Conservation (phyloP, 352 stramenopile genomes). For the Peronosclerospora sorghi region DNA sequence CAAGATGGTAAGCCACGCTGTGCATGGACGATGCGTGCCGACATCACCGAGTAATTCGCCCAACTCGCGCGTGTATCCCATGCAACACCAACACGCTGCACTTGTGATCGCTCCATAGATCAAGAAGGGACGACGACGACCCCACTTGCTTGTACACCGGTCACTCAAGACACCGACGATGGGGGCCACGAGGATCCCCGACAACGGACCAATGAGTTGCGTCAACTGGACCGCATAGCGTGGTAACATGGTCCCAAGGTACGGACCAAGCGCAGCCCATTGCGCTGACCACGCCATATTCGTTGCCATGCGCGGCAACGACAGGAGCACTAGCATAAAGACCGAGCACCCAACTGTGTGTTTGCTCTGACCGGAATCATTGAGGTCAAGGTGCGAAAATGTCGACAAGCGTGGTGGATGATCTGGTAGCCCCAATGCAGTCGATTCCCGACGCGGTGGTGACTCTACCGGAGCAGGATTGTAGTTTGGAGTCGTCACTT, state of each 20-base stretch:
- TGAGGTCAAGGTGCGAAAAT: constrained; percentile 23
- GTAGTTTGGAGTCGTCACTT: constrained; percentile 36
- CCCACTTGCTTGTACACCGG: constrained; percentile 34
- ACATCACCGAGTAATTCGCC: constrained; percentile 49
- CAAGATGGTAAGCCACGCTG: constrained; percentile 43
- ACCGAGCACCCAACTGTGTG: constrained; percentile 37
- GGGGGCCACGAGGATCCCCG: constrained; percentile 55
- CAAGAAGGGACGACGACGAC: constrained; percentile 53
- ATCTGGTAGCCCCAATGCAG: constrained; percentile 17
- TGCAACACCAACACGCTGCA: constrained; percentile 53
- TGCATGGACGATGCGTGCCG: constrained; percentile 33
- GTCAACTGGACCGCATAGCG: constrained; percentile 62
- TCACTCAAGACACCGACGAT: constrained; percentile 63
- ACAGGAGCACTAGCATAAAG: constrained; percentile 54
- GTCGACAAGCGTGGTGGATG: constrained; percentile 22
- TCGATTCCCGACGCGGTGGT: constrained; percentile 9
- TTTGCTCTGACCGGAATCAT: constrained; percentile 14
- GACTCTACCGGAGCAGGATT: constrained; percentile 16
- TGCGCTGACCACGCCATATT: constrained; percentile 76
- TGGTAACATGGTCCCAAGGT: constrained; percentile 56
- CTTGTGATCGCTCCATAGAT: constrained; percentile 50
- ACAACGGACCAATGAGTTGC: constrained; percentile 59
- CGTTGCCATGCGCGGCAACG: constrained; percentile 55
- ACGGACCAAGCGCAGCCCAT: constrained; percentile 58
- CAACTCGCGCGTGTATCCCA: constrained; percentile 58